Evolutionary conservation across 139 green algal species (phyloP).

Genomic region (Closterium sp.): DNA sequence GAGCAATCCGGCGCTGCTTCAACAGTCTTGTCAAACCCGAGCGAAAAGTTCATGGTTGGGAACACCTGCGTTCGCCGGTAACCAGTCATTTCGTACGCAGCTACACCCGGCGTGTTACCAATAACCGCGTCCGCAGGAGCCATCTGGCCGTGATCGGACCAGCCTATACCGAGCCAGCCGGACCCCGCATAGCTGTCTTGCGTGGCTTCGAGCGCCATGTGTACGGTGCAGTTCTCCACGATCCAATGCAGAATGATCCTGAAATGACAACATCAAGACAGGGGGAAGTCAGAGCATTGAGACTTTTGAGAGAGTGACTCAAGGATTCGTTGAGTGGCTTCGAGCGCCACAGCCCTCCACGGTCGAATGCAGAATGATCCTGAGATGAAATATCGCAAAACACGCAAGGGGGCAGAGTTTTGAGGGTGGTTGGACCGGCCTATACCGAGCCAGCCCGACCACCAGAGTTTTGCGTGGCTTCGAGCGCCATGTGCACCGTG

Average conservation of each 20-base stretch:
- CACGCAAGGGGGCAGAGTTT: not conserved
- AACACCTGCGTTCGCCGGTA: too few relatives aligned
- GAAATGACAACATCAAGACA: not conserved
- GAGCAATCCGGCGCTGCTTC: too few relatives aligned
- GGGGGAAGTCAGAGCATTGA: too few relatives aligned
- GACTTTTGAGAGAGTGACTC: too few relatives aligned
- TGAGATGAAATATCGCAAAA: not conserved
- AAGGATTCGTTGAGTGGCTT: not conserved
- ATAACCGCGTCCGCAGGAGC: not conserved
- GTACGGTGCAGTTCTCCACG: not conserved
- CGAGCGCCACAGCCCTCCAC: not conserved
- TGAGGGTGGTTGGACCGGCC: not conserved
- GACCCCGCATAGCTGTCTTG: not conserved
- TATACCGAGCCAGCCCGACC: not conserved
- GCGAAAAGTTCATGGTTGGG: too few relatives aligned
- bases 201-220: not conserved
- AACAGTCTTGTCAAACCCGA: too few relatives aligned
- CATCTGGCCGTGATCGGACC: not conserved
- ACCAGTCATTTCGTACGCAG: not conserved
- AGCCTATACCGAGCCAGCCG: not conserved
- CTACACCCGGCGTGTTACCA: not conserved
- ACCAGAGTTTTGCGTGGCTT: not conserved
- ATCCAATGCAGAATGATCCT: not conserved
- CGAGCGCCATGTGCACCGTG: too few relatives aligned
- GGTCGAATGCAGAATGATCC: not conserved